A percentile compares a stretch with the other conserved stretches of the same genome.
These are phyloP conservation scores for Fusarium sp. DNA, from an alignment of 2,329 filamentous ascomycete genomes.

Conservation along the genomic window DNA sequence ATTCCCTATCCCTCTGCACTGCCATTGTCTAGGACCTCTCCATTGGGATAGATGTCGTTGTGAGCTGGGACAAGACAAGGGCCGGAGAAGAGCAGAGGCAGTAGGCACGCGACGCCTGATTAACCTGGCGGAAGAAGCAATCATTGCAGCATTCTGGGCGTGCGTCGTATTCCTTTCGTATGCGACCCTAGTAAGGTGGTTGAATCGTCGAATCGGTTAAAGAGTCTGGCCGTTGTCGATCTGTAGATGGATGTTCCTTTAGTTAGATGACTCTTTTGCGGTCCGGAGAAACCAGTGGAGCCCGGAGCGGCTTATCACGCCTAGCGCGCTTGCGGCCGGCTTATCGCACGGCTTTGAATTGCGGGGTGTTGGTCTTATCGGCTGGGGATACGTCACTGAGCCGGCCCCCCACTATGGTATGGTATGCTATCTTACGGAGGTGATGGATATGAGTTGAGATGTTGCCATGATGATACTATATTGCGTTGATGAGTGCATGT, in stretches of 20 bases:
- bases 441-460: conserved; percentile 6
- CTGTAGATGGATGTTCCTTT: conserved; percentile 8
- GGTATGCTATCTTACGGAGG: neutral
- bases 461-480: neutral
- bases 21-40: conserved; percentile 14
- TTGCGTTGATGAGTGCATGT: neutral
- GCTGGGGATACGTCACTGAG: conserved; percentile 40
- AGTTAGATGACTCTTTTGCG: conserved; percentile 38
- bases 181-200: neutral
- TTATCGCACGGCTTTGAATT: conserved; percentile 34
- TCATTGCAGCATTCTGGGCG: conserved; percentile 46
- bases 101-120: conserved; percentile 43
- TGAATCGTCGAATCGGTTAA: neutral
- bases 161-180: neutral
- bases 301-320: conserved; percentile 13
- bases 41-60: conserved; percentile 26
- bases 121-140: conserved; percentile 38
- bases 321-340: conserved; percentile 35
- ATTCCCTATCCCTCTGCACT: neutral
- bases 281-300: conserved; percentile 28
- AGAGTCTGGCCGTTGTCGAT: neutral
- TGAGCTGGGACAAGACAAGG: conserved; percentile 4
- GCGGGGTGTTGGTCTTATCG: conserved; percentile 33
- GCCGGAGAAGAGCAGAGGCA: conserved; percentile 20
- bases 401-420: conserved; percentile 25